phyloP scores from a whole-genome alignment of 495 filamentous ascomycete genomes.

The Lophiotrema nucula region DNA sequence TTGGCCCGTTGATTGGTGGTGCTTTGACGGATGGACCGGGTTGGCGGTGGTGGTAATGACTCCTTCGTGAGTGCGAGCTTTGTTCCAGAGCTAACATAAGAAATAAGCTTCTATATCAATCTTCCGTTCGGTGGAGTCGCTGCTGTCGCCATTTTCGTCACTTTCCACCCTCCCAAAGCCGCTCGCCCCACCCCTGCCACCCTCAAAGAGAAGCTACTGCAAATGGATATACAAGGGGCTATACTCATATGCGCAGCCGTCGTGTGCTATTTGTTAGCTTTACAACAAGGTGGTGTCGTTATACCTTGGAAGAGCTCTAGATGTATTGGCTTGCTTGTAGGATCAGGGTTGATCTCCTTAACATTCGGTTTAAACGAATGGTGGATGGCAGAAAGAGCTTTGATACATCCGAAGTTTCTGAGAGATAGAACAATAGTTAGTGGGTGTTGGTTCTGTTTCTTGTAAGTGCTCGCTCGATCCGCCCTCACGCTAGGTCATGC shows the following conservation, averaged over 20 bases:
- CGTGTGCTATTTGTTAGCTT: conserved; percentile 27
- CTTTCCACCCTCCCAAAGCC: conserved; percentile 41
- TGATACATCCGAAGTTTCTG: conserved; percentile 24
- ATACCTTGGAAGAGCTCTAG: conserved; percentile 37
- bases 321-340: conserved; percentile 49
- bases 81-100: too few species aligned
- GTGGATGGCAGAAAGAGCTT: conserved; percentile 18
- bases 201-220: conserved; percentile 33
- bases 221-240: conserved; percentile 31
- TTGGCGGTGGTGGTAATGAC: conserved; percentile 69
- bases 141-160: conserved; percentile 42
- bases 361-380: conserved; percentile 21
- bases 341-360: conserved; percentile 29
- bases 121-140: conserved; percentile 49
- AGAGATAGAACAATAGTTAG: conserved; percentile 8
- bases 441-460: conserved; percentile 15
- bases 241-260: conserved; percentile 23
- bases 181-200: conserved; percentile 35
- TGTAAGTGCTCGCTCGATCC: too few species aligned
- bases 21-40: conserved; percentile 46
- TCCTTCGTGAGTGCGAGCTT: too few species aligned
- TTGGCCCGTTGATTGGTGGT: conserved; percentile 41
- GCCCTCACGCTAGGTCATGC: too few species aligned
- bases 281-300: conserved; percentile 35
- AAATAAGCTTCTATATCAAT: conserved; percentile 51